Percentiles rank a stretch among this genome's conserved stretches.
These are phyloP conservation scores for Crithidia mellificae DNA, from an alignment of 208 protist species.

Conservation along the genomic window DNA sequence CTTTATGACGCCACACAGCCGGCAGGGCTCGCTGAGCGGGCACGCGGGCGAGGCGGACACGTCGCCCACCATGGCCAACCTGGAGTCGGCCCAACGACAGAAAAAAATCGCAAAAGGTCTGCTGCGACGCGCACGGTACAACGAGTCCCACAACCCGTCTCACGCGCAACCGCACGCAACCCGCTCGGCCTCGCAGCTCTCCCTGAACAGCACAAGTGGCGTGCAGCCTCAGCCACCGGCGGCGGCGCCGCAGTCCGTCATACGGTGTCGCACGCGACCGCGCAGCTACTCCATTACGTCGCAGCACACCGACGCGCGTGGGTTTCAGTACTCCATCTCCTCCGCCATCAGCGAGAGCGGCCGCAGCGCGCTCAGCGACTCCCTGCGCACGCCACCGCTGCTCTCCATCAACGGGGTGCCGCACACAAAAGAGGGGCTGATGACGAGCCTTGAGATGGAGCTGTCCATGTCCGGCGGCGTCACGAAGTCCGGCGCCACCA, in stretches of 20 bases:
- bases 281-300: conserved; percentile 33
- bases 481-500: conserved; percentile 15
- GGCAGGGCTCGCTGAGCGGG: conserved; percentile 27
- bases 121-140: conserved; percentile 51
- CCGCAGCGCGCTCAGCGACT: conserved; percentile 31
- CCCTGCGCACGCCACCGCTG: conserved; percentile 19
- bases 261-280: conserved; percentile 25
- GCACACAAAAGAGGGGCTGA: conserved; percentile 14
- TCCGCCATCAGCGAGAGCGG: conserved; percentile 32
- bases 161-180: conserved; percentile 12
- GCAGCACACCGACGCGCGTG: conserved; percentile 24
- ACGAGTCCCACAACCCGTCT: conserved; percentile 34
- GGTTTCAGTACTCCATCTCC: conserved; percentile 37
- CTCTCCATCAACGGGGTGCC: conserved; percentile 4
- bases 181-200: conserved; percentile 22
- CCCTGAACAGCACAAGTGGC: conserved; percentile 20
- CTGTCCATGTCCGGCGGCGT: conserved; percentile 17
- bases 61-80: conserved; percentile 11
- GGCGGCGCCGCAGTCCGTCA: conserved; percentile 7
- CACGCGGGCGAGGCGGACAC: conserved; percentile 12
- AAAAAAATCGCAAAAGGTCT: conserved; percentile 53
- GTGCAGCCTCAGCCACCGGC: background rate
- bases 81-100: conserved; percentile 34
- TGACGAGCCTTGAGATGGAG: conserved; percentile 23
- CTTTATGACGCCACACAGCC: conserved; percentile 34